Conservation (phyloP, 2,329 filamentous ascomycete species). For the Ophiosphaerella herpotricha region DNA sequence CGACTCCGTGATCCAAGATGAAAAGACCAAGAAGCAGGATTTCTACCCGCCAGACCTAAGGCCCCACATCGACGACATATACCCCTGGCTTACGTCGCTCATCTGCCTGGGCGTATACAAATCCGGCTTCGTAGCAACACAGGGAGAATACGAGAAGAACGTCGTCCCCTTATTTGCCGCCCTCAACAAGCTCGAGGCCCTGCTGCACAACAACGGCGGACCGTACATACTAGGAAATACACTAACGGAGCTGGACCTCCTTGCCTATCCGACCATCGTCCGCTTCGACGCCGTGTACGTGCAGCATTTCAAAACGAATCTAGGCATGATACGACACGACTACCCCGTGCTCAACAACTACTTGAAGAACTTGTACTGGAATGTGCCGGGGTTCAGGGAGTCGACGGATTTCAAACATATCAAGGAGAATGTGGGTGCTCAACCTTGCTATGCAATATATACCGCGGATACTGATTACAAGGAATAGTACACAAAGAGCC, state of each 20-base stretch:
- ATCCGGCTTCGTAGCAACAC: slow-evolving; percentile 62
- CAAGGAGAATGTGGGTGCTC: slow-evolving; percentile 61
- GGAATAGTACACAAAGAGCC: slow-evolving; percentile 61
- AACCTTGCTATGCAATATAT: not conserved
- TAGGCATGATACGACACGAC: slow-evolving; percentile 63
- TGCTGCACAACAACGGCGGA: slow-evolving; percentile 53
- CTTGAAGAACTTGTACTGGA: slow-evolving; percentile 64
- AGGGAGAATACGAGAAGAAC: slow-evolving; percentile 61
- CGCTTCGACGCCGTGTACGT: slow-evolving; percentile 66
- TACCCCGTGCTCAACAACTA: slow-evolving; percentile 66
- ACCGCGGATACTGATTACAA: not conserved
- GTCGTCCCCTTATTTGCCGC: slow-evolving; percentile 62
- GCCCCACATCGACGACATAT: slow-evolving; percentile 57
- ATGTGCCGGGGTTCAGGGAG: slow-evolving; percentile 58
- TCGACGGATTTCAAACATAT: slow-evolving; percentile 70
- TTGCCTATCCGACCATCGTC: slow-evolving; percentile 62
- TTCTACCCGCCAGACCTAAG: slow-evolving; percentile 60
- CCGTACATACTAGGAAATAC: slow-evolving; percentile 61
- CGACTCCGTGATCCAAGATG: slow-evolving; percentile 52
- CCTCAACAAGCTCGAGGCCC: slow-evolving; percentile 62
- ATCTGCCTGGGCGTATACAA: slow-evolving; percentile 67
- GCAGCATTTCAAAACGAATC: slow-evolving; percentile 70
- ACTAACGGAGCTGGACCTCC: slow-evolving; percentile 64
- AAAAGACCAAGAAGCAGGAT: slow-evolving; percentile 48
- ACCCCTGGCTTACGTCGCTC: slow-evolving; percentile 59